These are phyloP conservation scores for Coemansia sp. DNA, from an alignment of 192 early-diverging fungal species.

Conservation along the genomic window DNA sequence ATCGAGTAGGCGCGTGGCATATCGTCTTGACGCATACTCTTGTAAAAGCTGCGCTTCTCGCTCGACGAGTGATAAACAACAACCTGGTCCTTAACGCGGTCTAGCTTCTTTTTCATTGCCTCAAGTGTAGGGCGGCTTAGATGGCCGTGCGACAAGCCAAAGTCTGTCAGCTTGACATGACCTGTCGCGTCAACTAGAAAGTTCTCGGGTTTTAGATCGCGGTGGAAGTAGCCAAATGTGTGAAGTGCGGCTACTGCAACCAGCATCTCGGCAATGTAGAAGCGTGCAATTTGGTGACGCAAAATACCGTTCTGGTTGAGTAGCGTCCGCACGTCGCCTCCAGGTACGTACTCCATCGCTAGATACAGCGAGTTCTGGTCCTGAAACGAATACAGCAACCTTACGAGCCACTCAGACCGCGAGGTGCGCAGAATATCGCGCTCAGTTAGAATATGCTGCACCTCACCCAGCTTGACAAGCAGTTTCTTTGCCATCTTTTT, in stretches of 20 bases:
- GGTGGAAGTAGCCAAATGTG: slow-evolving; percentile 84
- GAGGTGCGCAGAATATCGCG: slow-evolving; percentile 69
- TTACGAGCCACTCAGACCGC: slow-evolving; percentile 77
- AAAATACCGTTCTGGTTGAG: slow-evolving; percentile 71
- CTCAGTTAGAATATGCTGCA: slow-evolving; percentile 68
- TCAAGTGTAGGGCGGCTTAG: slow-evolving; percentile 52
- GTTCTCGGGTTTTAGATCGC: slow-evolving; percentile 92
- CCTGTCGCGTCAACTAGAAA: slow-evolving; percentile 69
- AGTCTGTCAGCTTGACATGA: slow-evolving; percentile 87
- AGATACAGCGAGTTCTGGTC: slow-evolving; percentile 68
- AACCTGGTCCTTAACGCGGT: slow-evolving; percentile 55
- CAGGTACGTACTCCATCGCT: slow-evolving; percentile 64
- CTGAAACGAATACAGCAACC: slow-evolving; percentile 87
- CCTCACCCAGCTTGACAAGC: slow-evolving; percentile 64
- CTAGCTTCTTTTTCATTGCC: slow-evolving; percentile 51
- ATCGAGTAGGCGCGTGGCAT: slow-evolving; percentile 71
- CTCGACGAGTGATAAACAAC: slow-evolving; percentile 43
- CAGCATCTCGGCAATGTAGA: slow-evolving; percentile 87
- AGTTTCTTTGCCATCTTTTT: slow-evolving; percentile 73
- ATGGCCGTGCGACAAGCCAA: slow-evolving; percentile 83
- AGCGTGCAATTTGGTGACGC: slow-evolving; percentile 71
- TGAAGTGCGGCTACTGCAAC: slow-evolving; percentile 80
- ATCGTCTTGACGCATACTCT: slow-evolving; percentile 53
- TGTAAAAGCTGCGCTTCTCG: slow-evolving; percentile 50
- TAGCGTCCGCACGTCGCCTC: slow-evolving; percentile 76